Evolutionary conservation across 2,329 filamentous ascomycete genomes (phyloP).

Genomic region (Leptodontidium sp.): DNA sequence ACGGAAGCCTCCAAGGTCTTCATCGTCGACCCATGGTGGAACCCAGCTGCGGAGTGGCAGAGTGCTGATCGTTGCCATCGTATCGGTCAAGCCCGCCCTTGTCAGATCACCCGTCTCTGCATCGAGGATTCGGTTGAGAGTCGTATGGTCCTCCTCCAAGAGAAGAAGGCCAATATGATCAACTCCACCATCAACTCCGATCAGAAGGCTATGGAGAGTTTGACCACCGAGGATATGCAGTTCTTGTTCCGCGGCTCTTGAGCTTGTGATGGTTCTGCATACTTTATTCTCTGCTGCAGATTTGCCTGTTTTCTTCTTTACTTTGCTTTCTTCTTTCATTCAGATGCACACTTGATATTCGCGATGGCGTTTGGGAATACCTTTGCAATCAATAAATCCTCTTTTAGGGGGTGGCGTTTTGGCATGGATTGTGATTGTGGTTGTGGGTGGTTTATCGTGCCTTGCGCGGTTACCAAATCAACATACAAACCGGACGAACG

Average conservation of each 20-base stretch:
- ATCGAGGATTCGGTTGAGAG: constrained; percentile 98
- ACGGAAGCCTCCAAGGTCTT: constrained; percentile 96
- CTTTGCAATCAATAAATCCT: neutral
- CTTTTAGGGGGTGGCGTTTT: constrained; percentile 7
- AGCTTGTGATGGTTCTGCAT: neutral
- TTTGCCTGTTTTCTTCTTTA: neutral
- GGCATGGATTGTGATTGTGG: neutral
- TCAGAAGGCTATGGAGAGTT: constrained; percentile 87
- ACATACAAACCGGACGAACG: neutral
- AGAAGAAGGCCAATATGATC: constrained; percentile 99
- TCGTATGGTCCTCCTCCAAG: constrained; percentile 92
- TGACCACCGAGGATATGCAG: constrained; percentile 91
- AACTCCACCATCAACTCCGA: constrained; percentile 96
- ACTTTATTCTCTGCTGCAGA: neutral
- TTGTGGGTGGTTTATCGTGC: neutral
- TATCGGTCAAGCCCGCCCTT: constrained; percentile 93
- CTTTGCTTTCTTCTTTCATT: neutral
- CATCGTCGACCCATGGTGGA: constrained; percentile 99
- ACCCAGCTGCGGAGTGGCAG: constrained; percentile 99
- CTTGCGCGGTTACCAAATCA: too few relatives aligned
- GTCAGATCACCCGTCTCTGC: constrained; percentile 91
- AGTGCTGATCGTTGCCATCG: constrained; percentile 93
- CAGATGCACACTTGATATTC: constrained; percentile 5
- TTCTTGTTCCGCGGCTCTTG: constrained; percentile 84
- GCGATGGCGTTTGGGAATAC: constrained; percentile 17